Conservation (phyloP, 352 stramenopile genomes). For the Phytophthora agathidicida region DNA sequence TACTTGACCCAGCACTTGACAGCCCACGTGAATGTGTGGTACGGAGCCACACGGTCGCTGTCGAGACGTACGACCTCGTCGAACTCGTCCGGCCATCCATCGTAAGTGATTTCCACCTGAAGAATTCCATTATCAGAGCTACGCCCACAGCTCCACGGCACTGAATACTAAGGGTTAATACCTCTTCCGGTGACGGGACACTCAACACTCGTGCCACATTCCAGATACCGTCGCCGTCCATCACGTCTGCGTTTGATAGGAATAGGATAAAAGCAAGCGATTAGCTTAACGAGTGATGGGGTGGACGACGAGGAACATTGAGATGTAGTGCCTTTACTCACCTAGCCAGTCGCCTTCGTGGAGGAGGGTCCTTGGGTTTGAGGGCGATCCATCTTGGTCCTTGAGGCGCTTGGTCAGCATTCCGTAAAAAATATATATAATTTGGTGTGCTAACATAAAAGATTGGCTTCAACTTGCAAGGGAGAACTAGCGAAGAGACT, state of each 20-base stretch:
- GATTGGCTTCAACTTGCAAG: too few relatives aligned
- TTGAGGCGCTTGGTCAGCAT: too few relatives aligned
- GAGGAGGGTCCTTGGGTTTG: constrained; percentile 6
- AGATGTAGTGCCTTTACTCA: constrained; percentile 8
- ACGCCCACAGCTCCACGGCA: too few relatives aligned
- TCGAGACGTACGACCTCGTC: constrained; percentile 67
- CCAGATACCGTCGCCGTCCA: constrained; percentile 70
- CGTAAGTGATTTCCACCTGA: constrained; percentile 74
- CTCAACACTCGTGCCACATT: constrained; percentile 65
- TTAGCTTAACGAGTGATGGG: not conserved
- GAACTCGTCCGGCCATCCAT: constrained; percentile 63
- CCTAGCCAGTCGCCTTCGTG: constrained; percentile 38
- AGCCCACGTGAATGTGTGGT: constrained; percentile 77
- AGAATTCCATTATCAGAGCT: too few relatives aligned
- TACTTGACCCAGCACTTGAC: constrained; percentile 88
- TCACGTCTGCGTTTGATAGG: constrained; percentile 46
- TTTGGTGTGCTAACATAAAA: too few relatives aligned
- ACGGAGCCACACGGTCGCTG: constrained; percentile 67
- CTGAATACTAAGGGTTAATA: too few relatives aligned
- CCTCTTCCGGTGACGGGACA: constrained; percentile 27
- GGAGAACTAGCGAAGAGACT: too few relatives aligned
- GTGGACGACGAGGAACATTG: not conserved
- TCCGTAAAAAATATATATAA: too few relatives aligned
- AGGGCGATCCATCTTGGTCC: not conserved
- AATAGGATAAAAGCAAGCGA: not conserved